Percentiles rank a stretch among this genome's conserved stretches.
Conservation (phyloP, 1,139 yeast species). For the Nakaseomyces bracarensis region DNA sequence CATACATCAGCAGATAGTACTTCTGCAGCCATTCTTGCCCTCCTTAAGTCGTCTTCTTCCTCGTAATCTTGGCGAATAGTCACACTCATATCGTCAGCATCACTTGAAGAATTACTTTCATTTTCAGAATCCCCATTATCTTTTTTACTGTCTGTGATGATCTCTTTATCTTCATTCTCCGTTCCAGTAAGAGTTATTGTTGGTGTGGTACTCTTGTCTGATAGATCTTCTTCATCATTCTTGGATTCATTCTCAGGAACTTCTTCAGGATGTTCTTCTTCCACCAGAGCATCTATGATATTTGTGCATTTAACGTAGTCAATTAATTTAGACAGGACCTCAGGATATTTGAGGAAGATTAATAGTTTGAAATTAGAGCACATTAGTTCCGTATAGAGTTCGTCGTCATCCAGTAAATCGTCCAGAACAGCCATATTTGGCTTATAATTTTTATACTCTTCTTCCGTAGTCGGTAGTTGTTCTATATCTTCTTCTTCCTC, state of each 20-base stretch:
- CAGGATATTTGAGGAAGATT: conserved; percentile 72
- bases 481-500: conserved; percentile 21
- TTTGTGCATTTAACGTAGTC: conserved; percentile 45
- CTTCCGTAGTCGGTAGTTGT: conserved; percentile 26
- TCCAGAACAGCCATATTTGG: conserved; percentile 42
- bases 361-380: conserved; percentile 76
- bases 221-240: conserved; percentile 34
- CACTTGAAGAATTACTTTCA: conserved; percentile 24
- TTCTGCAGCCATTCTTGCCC: conserved; percentile 87
- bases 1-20: conserved; percentile 87
- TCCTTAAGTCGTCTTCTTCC: conserved; percentile 52
- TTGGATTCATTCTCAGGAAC: conserved; percentile 24
- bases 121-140: conserved; percentile 26
- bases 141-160: conserved; percentile 16
- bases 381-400: conserved; percentile 72
- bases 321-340: conserved; percentile 56
- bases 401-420: conserved; percentile 77
- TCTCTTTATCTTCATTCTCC: conserved; percentile 9
- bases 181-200: conserved; percentile 8
- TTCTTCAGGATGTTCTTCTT: conserved; percentile 19
- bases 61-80: conserved; percentile 35
- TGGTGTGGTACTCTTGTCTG: conserved; percentile 5
- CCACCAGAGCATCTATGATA: conserved; percentile 26
- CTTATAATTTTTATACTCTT: conserved; percentile 28
- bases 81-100: conserved; percentile 28